Evolutionary conservation across 495 filamentous ascomycete species (phyloP).

Genomic region (Filosporella fistucella): DNA sequence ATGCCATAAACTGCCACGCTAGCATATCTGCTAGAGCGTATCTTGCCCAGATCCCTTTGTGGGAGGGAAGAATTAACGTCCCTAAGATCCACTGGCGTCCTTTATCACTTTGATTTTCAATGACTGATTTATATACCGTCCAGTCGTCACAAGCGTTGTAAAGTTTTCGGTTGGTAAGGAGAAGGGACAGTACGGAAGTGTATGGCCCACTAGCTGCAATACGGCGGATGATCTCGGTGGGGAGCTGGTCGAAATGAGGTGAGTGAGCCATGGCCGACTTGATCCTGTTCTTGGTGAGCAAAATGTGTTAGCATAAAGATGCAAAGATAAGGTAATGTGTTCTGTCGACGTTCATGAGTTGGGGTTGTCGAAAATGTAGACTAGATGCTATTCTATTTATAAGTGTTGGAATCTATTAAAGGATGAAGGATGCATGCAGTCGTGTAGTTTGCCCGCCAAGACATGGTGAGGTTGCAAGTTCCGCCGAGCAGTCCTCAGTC

Average conservation of each 20-base stretch:
- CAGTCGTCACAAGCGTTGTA: constrained; percentile 6
- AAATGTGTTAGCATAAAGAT: not conserved
- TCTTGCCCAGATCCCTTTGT: not conserved
- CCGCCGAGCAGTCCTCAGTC: no score
- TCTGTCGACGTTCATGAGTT: not conserved
- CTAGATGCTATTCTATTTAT: not conserved
- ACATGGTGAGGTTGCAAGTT: no score
- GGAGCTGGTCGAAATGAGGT: constrained; percentile 3
- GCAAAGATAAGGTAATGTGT: not conserved
- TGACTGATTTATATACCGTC: constrained; percentile 1
- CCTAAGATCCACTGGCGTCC: not conserved
- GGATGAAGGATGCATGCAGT: not conserved
- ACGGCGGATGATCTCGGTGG: constrained; percentile 3
- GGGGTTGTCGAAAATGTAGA: no score
- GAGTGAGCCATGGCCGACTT: constrained; percentile 1
- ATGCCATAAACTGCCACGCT: not conserved
- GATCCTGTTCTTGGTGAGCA: not conserved
- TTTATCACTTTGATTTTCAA: not conserved
- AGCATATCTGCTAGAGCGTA: not conserved
- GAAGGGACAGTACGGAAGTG: not conserved
- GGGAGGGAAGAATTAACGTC: not conserved
- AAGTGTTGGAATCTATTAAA: not conserved
- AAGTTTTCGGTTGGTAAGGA: not conserved
- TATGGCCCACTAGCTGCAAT: constrained; percentile 7
- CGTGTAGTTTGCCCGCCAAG: no score